Base-by-base conservation (phyloP, 2,329 filamentous ascomycete genomes). In the Neodidymelliopsis sp. region DNA sequence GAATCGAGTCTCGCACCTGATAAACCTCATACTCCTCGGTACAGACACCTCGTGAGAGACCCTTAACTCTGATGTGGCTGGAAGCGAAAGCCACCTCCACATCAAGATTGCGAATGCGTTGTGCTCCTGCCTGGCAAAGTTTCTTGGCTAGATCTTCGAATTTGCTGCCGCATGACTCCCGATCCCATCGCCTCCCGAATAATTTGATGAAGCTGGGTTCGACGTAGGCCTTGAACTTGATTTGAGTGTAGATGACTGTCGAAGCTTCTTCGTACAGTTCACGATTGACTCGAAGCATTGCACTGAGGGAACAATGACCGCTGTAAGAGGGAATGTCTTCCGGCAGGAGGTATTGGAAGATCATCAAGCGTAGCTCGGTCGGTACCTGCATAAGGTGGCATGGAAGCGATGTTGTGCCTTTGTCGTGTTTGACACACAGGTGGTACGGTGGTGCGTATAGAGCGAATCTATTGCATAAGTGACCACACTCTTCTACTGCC, bases 281-380 rank as follows among this genome's bases (percentile, higher is more conserved):
- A 3, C 41, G 54, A 9, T 54, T 61, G 16, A 56, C 45, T 6
- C 23, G 29, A 19, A 63, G 20, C 7, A 63, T 27, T 3, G 42
- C n/a, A n/a, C n/a, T n/a, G n/a, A n/a, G n/a, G n/a, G n/a, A n/a
- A n/a, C n/a, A n/a, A n/a, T n/a, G n/a, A n/a, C n/a, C n/a, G n/a
- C n/a, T n/a, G n/a, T n/a, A n/a, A n/a, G n/a, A n/a, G n/a, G n/a
- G n/a, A n/a, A 59, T 27, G n/a, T 15, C n/a, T 4, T 50, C 22
- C 5, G 59, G 61, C 9, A 60, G 44, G 0, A 59, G n/a, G 16
- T 59, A 47, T 2, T 56, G 50, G 9, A 58, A 55, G 9, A 62
- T 54, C 53, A 56, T 54, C 6, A 59, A 18, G 3, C 56, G 53
- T 2, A 65, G 31, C 30, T 65, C 61, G 0, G 49, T 52, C 1